Percentiles rank a stretch among this genome's conserved stretches.
These are phyloP conservation scores for cucumber (Cucumis sativus) DNA, from an alignment of 306 rosid genomes.

Conservation along the genomic window Cucumber_9930_V3 NC_026659.2:3176001-3176500, in stretches of 20 bases:
- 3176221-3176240: not conserved
- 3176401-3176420: not conserved
- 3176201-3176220: not conserved
- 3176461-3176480: not conserved
- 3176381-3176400: conserved; percentile 23
- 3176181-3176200: not conserved
- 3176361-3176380: conserved; percentile 34
- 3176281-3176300: conserved; percentile 26
- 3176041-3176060: not conserved
- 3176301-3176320: conserved; percentile 20
- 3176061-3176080: not conserved
- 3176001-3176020: not conserved
- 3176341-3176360: conserved; percentile 37
- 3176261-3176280: not conserved
- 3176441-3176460: conserved; percentile 10
- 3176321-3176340: conserved; percentile 37
- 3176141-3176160: conserved; percentile 1
- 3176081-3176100: not conserved
- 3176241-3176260: not conserved
- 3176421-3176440: not conserved
- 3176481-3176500: conserved; percentile 17
- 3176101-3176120: not conserved
- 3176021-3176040: not conserved
- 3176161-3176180: not conserved
- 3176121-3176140: not conserved